These are phyloP conservation scores for Diaporthe citri DNA, from an alignment of 2,329 filamentous ascomycete genomes.

Conservation along the genomic window DNA sequence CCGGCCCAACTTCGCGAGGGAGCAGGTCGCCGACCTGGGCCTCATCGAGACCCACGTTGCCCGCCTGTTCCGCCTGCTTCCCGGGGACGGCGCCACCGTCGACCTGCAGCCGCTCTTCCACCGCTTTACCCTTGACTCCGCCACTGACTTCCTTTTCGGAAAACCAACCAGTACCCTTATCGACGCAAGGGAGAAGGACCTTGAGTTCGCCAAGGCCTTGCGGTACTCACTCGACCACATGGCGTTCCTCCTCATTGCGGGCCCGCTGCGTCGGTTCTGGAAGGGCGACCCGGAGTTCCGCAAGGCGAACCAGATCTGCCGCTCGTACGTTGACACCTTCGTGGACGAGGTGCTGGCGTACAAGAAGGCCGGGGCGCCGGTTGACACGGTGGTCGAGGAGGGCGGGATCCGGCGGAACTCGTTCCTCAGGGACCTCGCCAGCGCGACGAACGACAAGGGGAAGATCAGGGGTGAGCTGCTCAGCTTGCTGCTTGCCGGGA, in stretches of 20 bases:
- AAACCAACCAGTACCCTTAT: neutral
- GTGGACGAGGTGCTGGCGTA: constrained; percentile 5
- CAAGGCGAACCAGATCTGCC: constrained; percentile 1
- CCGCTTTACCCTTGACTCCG: constrained; percentile 16
- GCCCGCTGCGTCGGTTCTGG: neutral
- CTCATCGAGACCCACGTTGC: constrained; percentile 2
- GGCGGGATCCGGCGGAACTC: neutral
- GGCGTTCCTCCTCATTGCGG: neutral
- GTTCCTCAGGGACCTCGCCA: constrained; percentile 3
- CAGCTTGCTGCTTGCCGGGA: constrained; percentile 11
- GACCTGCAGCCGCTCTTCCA: constrained; percentile 19
- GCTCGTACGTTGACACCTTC: neutral
- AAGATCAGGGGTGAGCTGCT: constrained; percentile 8
- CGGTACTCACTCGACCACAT: neutral
- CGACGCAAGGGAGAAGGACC: neutral
- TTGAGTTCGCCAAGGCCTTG: neutral
- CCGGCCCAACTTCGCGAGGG: neutral
- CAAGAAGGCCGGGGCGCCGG: neutral
- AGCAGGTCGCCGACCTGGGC: constrained; percentile 19
- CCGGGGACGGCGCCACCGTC: neutral
- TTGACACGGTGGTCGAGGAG: neutral
- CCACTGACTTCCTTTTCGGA: constrained; percentile 17
- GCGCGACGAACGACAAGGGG: neutral
- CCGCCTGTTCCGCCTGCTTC: constrained; percentile 1
- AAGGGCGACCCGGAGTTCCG: neutral